Percentiles rank a stretch among this genome's conserved stretches.
These are phyloP conservation scores for Flaveria brownii DNA, from an alignment of 129 eudicot genomes.

Conservation along the genomic window DNA sequence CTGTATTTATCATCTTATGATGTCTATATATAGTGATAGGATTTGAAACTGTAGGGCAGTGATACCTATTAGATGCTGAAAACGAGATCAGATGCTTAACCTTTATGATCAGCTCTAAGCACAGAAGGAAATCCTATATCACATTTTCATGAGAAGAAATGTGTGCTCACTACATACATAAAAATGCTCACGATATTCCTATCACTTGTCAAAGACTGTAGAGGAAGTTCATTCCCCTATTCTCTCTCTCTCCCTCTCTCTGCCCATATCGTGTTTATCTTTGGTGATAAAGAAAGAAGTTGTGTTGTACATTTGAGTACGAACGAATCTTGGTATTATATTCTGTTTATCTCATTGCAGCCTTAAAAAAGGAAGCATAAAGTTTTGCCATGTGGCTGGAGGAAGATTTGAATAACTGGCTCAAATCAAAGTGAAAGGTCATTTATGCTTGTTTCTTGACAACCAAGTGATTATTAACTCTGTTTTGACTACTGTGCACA, in stretches of 20 bases:
- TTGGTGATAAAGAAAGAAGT: slow-evolving; percentile 24
- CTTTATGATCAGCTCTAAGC: not conserved
- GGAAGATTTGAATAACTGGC: slow-evolving; percentile 28
- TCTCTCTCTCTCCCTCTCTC: slow-evolving; percentile 15
- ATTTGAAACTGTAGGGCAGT: slow-evolving; percentile 10
- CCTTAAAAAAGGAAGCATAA: slow-evolving; percentile 29
- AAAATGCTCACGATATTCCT: not conserved
- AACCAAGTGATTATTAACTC: slow-evolving; percentile 15
- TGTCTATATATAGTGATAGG: slow-evolving; percentile 36
- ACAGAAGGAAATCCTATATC: not conserved
- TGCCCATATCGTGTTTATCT: slow-evolving; percentile 31
- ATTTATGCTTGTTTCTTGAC: slow-evolving; percentile 25
- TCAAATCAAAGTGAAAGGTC: slow-evolving; percentile 37
- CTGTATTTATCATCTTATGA: slow-evolving; percentile 17
- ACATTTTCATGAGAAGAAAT: not conserved
- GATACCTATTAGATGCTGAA: slow-evolving; percentile 31
- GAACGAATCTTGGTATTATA: slow-evolving; percentile 32
- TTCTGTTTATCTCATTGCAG: slow-evolving; percentile 29
- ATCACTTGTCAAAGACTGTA: not conserved
- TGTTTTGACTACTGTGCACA: not conserved
- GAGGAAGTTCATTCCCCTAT: not conserved
- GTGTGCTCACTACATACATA: not conserved
- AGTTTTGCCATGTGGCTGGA: slow-evolving; percentile 23
- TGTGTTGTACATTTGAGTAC: slow-evolving; percentile 35
- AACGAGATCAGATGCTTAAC: slow-evolving; percentile 25